Evolutionary conservation across 306 rosid genomes (phyloP), one percentile per base, ranked within the genome.

Genomic region (Luffa aegyptiaca): DNA sequence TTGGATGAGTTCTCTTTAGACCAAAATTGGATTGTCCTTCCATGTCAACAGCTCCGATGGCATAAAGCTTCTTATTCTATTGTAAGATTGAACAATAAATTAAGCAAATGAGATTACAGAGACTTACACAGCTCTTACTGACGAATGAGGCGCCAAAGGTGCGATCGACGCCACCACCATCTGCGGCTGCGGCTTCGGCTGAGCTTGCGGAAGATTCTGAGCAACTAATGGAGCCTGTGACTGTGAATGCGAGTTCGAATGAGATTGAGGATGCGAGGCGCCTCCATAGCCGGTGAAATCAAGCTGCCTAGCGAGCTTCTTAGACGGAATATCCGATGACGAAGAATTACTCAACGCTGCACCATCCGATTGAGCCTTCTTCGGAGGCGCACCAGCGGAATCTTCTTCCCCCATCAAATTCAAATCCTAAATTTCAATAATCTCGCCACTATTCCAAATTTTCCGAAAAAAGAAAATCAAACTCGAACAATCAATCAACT

Each of bases 221-320:
- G 64, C 33, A 8, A 63, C 71, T 20, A 79, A 41, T 76, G 80
- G 31, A 63, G 78, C 13, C 76, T 39, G 84, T 5, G 81, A 57
- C 63, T 33, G 84, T 26, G 81, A 42, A 77, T 84, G 83, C 49
- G 75, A 84, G 76, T 76, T 84, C 39, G 84, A 21, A 41, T 84
- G 86, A 77, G 83, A 81, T 79, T 85, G 90, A 35, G 82, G 68
- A 21, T 84, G 86, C 37, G 90, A 79, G 18, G 81, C 56, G 14
- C 87, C 93, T n/a, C 89, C 88, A 48, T 80, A 84, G 46, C 87
- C 93, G 3, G 93, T 90, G 83, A 96, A 96, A 90, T 93, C 96
- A 70, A 96, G 98, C 91, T 96, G 99, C 86, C 98, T 86, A 68
- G 94, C 98, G 10, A 91, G 91, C 87, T 93, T 96, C 92, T 87